Base-by-base conservation (phyloP, 352 stramenopile genomes). In the Globisporangium parvum region DNA sequence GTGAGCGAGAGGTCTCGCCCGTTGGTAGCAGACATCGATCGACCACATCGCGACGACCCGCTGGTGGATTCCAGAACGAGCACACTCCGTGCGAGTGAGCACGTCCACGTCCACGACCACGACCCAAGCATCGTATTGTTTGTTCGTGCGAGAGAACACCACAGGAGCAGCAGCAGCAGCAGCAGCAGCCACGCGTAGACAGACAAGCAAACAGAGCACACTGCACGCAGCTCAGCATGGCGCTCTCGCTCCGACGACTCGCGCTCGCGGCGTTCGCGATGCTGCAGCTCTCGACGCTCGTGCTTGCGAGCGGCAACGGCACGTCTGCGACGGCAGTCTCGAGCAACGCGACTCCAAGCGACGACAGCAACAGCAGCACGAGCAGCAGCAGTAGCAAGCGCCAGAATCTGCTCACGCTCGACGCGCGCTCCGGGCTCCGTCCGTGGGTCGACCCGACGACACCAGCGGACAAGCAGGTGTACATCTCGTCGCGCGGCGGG, bases 381-480 rank as follows among this genome's bases (percentile, higher is more conserved):
- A 51, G 20, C 33, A 41, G 20, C 33, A 66, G 18, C 20, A 39
- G 15, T 20, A 20, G 6, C 0, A 47, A 47, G 46, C 60, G 59
- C 33, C 46, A 21, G 28, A 52, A 55, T 6, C 46, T 72, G n/a
- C 33, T 46, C 17, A 39, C 62, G 47, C 52, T 81, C 31, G 41
- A 71, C 39, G 71, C 73, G 12, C 52, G 69, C 20, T 89, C 78
- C 11, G 77, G 76, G 0, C 48, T 88, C 14, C 53, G 47, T 2
- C 52, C 69, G 33, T 91, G 80, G 80, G 71, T 91, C 3, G 80
- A 91, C 53, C 65, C 73, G 1, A 55, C 67, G 35, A 91, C 80
- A 9, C 78, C 80, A 3, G 62, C 67, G 1, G 61, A 83, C 14
- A 53, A 61, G 31, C 67, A 77, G 40, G 55, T 49, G 39, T 85